Evolutionary conservation across 495 filamentous ascomycete genomes (phyloP), one percentile per base, ranked within the genome.

Genomic region (Penicillium paxilli): DNA sequence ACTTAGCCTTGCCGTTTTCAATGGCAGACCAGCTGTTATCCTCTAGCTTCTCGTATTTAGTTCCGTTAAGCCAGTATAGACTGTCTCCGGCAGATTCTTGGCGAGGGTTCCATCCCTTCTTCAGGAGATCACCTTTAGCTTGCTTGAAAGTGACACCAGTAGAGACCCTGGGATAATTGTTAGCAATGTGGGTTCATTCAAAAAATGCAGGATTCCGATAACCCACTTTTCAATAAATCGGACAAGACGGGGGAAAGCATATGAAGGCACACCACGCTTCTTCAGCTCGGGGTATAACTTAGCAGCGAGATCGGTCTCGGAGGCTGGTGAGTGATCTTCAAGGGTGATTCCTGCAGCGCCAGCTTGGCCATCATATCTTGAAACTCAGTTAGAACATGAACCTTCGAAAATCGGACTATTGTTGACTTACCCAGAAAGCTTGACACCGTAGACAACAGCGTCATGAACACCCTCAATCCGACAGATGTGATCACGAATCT

Each of bases 401-500:
- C 16, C 22, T 42, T 21, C 1, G 47, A 16, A 2, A 14, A 0
- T 17, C 4, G 11, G 24, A n/a, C 12, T 5, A 6, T 19, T 9
- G 14, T 14, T 17, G 0, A 64, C 68, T 42, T 68, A 79, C 76
- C 70, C 63, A 20, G 42, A 45, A 14, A 81, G 55, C 26, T 72
- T 77, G 2, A 82, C 77, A 12, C 79, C 79, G 55, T 77, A 82
- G 3, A 82, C 78, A 17, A 78, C 69, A 4, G 78, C 78, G 65
- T 82, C 79, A 33, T 71, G 67, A 14, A 80, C 71, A 8, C 68
- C 71, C 0, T 68, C 60, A 44, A 80, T 72, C 22, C 64, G 61
- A 26, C 76, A 77, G 41, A 82, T 74, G 55, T 77, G 74, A 56
- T 78, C 77, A 24, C 76, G 60, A 17, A 84, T 82, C 52, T 91